phyloP scores from a whole-genome alignment of 306 rosid species.

The Corylus heterophylla region DNA sequence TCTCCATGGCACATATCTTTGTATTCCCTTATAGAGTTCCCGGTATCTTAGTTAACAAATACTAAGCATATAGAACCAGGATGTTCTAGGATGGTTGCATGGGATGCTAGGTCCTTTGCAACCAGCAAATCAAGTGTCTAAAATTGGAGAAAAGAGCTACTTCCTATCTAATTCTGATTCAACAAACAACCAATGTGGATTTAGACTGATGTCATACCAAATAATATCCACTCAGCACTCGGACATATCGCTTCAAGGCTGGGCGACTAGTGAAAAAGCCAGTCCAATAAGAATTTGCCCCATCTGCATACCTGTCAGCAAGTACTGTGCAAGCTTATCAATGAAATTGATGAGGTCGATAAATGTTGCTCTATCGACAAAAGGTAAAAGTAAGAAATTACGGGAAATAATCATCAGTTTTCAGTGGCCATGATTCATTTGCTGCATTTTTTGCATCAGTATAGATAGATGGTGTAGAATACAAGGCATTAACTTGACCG shows the following conservation, averaged over 20 bases:
- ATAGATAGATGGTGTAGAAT: constrained; percentile 91
- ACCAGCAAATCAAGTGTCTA: background rate
- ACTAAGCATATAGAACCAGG: background rate
- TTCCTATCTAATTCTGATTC: constrained; percentile 5
- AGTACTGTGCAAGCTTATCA: constrained; percentile 18
- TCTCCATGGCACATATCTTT: background rate
- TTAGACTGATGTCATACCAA: constrained; percentile 50
- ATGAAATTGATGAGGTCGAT: background rate
- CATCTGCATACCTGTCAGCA: constrained; percentile 75
- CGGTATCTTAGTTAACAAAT: background rate
- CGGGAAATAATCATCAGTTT: constrained; percentile 93
- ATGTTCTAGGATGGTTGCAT: background rate
- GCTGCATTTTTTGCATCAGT: constrained; percentile 77
- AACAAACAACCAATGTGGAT: background rate
- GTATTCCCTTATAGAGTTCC: background rate
- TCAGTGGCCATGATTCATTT: constrained; percentile 79
- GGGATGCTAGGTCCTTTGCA: background rate
- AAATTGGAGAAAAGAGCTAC: background rate
- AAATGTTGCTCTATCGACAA: background rate
- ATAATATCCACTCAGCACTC: constrained; percentile 75
- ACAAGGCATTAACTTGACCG: constrained; percentile 82
- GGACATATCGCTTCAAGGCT: constrained; percentile 70
- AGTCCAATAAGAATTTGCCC: constrained; percentile 71
- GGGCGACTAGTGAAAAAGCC: constrained; percentile 86
- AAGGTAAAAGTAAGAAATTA: constrained; percentile 35